Base-by-base conservation (phyloP, 164 flowering plant genomes). In the Malania oleifera region DNA sequence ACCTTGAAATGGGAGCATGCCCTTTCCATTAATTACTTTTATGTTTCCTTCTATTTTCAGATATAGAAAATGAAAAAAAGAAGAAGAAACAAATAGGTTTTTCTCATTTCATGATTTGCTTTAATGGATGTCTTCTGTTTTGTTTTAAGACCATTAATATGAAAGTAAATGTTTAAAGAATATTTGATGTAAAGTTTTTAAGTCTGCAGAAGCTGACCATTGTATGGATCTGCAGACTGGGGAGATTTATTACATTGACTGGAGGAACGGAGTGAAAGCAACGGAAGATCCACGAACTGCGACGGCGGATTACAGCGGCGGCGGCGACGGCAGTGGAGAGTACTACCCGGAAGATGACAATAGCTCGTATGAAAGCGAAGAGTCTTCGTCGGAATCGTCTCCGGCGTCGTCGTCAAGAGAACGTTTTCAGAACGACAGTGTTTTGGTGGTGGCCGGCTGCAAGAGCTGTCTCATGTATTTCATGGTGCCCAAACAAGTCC, bases 381-480 rank as follows among this genome's bases (percentile, higher is more conserved):
- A 78, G 23, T 72, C 79, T 0, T 70, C 78, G 5, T 58, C 80
- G 3, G 80, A 67, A 41, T 73, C 80, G 1, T 74, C 82, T 4
- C 70, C 79, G 12, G 60, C 76, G 13, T 67, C 75, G 0, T 58
- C 64, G 4, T 62, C 70, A 19, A 60, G 64, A 49, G 34, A 56
- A n/a, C n/a, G n/a, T 14, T 37, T 35, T 23, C 67, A 62, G 27
- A 59, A 19, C 27, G 70, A 67, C 3, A 46, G 63, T 13, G 87
- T 82, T 6, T 71, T 87, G 24, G 91, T 87, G 13, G 89, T 83
- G 24, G 89, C 80, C 27, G 96, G 96, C n/a, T 87, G 96, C 77
- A 87, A 87, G 69, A 69, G 75, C 22, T 87, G 96, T 62, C 56
- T 87, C 43, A 85, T 87, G 91, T 87, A 87, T 54, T 83, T 73